phyloP scores from a whole-genome alignment of 2,329 filamentous ascomycete species.

The Corniculantispora saksenae region DNA sequence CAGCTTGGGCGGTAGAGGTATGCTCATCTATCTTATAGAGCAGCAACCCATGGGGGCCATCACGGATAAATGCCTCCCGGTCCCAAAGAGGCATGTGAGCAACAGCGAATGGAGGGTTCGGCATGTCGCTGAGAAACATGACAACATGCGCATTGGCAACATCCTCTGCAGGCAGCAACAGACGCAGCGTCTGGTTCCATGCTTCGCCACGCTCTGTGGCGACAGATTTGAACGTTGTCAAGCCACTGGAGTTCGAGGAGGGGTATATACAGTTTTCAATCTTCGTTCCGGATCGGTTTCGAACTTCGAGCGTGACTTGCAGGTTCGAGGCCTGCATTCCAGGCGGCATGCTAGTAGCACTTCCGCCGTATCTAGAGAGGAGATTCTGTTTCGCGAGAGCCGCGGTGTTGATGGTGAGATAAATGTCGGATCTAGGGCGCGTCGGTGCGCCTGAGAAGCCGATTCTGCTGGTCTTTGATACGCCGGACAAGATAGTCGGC shows the following conservation, averaged over 20 bases:
- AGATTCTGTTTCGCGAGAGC: slow-evolving; percentile 75
- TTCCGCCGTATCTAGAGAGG: slow-evolving; percentile 68
- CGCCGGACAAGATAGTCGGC: slow-evolving; percentile 80
- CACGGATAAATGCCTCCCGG: slow-evolving; percentile 82
- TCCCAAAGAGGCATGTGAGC: slow-evolving; percentile 95
- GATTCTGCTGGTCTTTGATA: slow-evolving; percentile 82
- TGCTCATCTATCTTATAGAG: slow-evolving; percentile 92
- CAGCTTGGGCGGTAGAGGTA: slow-evolving; percentile 68
- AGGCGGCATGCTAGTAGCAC: slow-evolving; percentile 68
- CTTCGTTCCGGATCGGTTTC: slow-evolving; percentile 73
- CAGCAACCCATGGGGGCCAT: slow-evolving; percentile 78
- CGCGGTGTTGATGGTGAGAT: slow-evolving; percentile 80
- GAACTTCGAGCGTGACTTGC: slow-evolving; percentile 86
- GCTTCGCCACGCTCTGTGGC: slow-evolving; percentile 75
- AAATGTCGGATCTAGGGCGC: slow-evolving; percentile 89
- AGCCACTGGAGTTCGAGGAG: slow-evolving; percentile 74
- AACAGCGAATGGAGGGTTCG: slow-evolving; percentile 85
- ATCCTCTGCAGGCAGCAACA: slow-evolving; percentile 76
- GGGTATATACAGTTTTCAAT: slow-evolving; percentile 87
- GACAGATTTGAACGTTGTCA: slow-evolving; percentile 87
- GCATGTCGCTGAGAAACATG: slow-evolving; percentile 84
- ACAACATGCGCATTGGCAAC: slow-evolving; percentile 83
- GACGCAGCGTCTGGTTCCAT: slow-evolving; percentile 86
- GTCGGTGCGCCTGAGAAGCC: slow-evolving; percentile 92
- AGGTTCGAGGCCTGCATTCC: slow-evolving; percentile 70